Base-by-base conservation (phyloP, 1,284 basidiomycete genomes). In the Ustilago trichophora region DNA sequence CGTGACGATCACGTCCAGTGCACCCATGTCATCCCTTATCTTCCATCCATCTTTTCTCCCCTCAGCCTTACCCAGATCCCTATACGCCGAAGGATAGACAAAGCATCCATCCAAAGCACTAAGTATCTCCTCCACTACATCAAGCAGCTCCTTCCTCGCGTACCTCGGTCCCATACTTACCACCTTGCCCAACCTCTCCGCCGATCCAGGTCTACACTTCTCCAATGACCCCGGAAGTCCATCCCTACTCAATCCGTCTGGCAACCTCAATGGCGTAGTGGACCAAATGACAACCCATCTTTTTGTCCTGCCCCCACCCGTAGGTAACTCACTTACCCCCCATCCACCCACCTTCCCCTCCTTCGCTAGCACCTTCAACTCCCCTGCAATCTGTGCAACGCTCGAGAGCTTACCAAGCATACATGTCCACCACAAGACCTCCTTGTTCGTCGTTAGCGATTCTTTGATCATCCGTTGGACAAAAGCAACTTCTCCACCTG, bases 281-380 rank as follows among this genome's bases (percentile, higher is more conserved):
- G 44, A 36, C 94, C 94, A 97, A 0, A 86, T 90, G 0, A 97
- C 82, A 0, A 89, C 90, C 93, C 93, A 98, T 18, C 94, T 86
- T 9, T 88, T 86, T 0, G 93, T 97, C 62, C 88, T 87, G 1
- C 93, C 91, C 82, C 93, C 46, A 11, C 56, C 57, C 15, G 52
- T 93, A 3, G 88, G 84, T 40, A 92, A 89, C 76, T 92, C 89
- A 0, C 88, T 88, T 42, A 97, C 83, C 0, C 88, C 90, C 80
- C 93, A 97, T 81, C 95, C 96, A 22, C 86, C 84, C 89, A 37
- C 35, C 11, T 44, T 47, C 3, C 31, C 32, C 10, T 41, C 41
- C 4, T 16, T 37, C 6, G 43, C 21, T 18, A 85, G 75, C 16
- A 82, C 73, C 36, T 85, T 85, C 13, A 97, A 82, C 3, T 85